Base-by-base conservation (phyloP, 2,329 filamentous ascomycete species). In the Cercospora sojina region DNA sequence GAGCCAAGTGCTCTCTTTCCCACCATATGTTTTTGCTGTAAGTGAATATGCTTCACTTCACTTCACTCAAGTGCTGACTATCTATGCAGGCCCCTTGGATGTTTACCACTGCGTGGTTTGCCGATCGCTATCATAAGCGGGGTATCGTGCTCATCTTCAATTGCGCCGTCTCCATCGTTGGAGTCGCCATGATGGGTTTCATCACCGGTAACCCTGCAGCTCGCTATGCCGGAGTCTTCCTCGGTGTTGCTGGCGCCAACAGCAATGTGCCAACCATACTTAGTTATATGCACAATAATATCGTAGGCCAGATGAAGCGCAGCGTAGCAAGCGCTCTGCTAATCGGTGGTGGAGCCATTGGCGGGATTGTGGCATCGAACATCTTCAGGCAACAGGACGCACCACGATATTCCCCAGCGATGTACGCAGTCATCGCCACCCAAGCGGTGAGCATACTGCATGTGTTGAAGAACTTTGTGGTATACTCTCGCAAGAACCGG, bases 261-360 rank as follows among this genome's bases (percentile, higher is more conserved):
- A 85, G 88, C 68, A 95, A 93, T 75, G 83, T 93, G 7, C 91
- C 92, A 0, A 83, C 87, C 0, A 83, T 86, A 57, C 87, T 95
- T 81, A 85, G 90, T 0, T 94, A 91, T 79, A 91, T 93, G 81
- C 90, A 91, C 49, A 94, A 93, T 79, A 95, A 95, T 77, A 90
- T 95, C 74, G 88, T 90, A 61, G 92, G 91, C 0, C 91, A 94
- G 80, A 94, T 91, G 90, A 95, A 93, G 81, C 87, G 91, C 51
- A 91, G 91, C 0, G 89, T 94, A 71, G 89, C 87, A 77, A 90
- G 86, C 68, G 90, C 91, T 1, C 88, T 88, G 0, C 84, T 93
- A 2, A 89, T 94, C 2, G 89, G 88, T 0, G 87, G 91, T 65
- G 91, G 91, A 16, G 91, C 90, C 2, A 81, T 94, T 23, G 91